A percentile compares a stretch with the other conserved stretches of the same genome.
Evolutionary conservation across 441 rosid species (phyloP).

Genomic region (Hura crepitans): DNA sequence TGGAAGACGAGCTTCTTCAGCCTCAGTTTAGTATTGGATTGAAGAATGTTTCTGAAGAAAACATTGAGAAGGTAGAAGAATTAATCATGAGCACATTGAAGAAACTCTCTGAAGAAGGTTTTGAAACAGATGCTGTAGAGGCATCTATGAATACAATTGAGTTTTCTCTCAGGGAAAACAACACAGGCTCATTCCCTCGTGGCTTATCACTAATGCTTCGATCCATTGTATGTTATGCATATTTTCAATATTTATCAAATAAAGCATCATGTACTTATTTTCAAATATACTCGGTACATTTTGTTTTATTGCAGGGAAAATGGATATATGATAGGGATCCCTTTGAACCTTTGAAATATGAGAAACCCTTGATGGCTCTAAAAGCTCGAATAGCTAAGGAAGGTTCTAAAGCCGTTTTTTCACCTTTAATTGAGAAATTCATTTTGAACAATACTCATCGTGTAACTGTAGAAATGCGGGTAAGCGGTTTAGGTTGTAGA

Average conservation of each 20-base stretch:
- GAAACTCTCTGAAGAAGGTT: conserved; percentile 78
- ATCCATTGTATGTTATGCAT: conserved; percentile 52
- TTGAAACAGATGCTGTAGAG: conserved; percentile 78
- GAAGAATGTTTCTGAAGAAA: conserved; percentile 74
- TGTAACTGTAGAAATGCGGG: conserved; percentile 91
- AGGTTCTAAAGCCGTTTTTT: conserved; percentile 89
- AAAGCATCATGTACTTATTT: neutral
- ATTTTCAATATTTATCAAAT: neutral
- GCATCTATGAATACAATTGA: conserved; percentile 98
- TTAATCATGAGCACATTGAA: conserved; percentile 58
- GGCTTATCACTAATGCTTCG: conserved; percentile 89
- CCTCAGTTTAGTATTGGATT: conserved; percentile 90
- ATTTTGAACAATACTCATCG: conserved; percentile 71
- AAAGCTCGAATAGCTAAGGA: conserved; percentile 77
- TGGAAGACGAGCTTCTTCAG: conserved; percentile 92
- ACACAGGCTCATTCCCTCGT: conserved; percentile 95
- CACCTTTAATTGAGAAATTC: conserved; percentile 73
- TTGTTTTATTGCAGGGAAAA: conserved; percentile 49
- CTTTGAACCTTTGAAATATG: conserved; percentile 81
- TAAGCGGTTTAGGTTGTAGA: conserved; percentile 20
- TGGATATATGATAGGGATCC: conserved; percentile 97
- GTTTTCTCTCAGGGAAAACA: conserved; percentile 89
- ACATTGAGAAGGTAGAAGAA: conserved; percentile 73
- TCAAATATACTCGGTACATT: conserved; percentile 1
- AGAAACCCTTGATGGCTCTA: conserved; percentile 63